These are phyloP conservation scores for Pittosporum tobira DNA, from an alignment of 129 eudicot species.

Conservation along the genomic window DNA sequence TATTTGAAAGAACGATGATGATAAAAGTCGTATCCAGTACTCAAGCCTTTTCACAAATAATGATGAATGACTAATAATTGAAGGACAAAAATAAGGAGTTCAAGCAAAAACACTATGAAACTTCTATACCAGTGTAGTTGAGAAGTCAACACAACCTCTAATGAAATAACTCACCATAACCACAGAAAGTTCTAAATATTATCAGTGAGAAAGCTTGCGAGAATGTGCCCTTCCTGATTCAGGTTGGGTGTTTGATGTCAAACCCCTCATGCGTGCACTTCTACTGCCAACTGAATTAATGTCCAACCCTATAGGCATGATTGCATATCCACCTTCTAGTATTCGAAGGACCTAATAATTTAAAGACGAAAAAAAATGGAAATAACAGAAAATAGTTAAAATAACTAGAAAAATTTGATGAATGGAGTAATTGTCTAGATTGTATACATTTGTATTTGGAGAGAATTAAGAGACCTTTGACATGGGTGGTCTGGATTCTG, in stretches of 20 bases:
- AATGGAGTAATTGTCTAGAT: background rate
- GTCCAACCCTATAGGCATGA: constrained; percentile 42
- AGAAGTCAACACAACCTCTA: background rate
- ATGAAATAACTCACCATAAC: constrained; percentile 1
- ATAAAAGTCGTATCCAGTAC: no score
- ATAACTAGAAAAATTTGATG: background rate
- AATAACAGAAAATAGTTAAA: background rate
- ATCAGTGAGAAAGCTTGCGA: constrained; percentile 62
- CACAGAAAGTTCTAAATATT: background rate
- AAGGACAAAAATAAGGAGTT: background rate
- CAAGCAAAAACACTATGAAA: no score
- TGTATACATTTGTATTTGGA: background rate
- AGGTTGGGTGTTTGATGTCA: constrained; percentile 17
- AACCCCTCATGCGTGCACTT: constrained; percentile 52
- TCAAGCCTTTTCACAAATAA: no score
- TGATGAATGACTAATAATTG: background rate
- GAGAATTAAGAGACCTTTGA: constrained; percentile 50
- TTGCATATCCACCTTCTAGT: constrained; percentile 61
- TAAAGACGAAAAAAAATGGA: background rate
- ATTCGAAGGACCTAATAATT: constrained; percentile 53
- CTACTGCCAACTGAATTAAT: constrained; percentile 49
- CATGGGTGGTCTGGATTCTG: constrained; percentile 78
- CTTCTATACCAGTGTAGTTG: background rate
- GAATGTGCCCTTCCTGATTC: constrained; percentile 43
- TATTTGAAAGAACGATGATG: background rate